Evolutionary conservation across 192 early-diverging fungal genomes (phyloP), one percentile per base, ranked within the genome.

Genomic region (Umbelopsis ramanniana): DNA sequence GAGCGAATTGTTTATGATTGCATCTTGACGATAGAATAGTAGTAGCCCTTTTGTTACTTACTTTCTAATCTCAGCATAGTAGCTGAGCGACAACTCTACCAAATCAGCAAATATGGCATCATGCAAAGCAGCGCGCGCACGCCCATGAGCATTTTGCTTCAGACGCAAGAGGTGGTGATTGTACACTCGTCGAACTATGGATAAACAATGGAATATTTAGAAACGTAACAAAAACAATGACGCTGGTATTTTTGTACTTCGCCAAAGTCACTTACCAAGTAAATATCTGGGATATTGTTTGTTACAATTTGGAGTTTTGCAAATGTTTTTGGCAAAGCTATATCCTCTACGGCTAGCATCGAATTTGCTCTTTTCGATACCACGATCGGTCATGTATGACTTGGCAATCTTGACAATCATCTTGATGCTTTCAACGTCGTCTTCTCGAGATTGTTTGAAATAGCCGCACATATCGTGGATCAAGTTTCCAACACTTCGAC

Each of bases 381-480:
- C 89, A 24, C 87, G 86, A 52, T 89, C 79, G 0, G 82, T 82
- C 23, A 92, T 69, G 48, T 76, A 85, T 11, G 83, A 66, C 22
- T 83, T 78, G 14, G 76, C 52, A 8, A 82, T 80, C 75, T 89
- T 87, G 47, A 93, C 77, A 33, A 93, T 55, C 22, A 83, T 80
- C 67, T 93, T 93, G 70, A 91, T 83, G 71, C 86, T 88, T 67
- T 92, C 93, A 2, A 93, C 88, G 76, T 95, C 93, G 75, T 95
- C 92, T 53, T 91, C 91, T 15, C 84, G 80, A 7, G 81, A 72
- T 0, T 69, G 74, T 15, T 72, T 77, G 73, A 93, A 87, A 66
- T 80, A 86, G 6, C 24, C 66, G 26, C 89, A 83, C 8, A 88
- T 67, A 17, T 84, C 72, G 40, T 87, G 84, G 6, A 93, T 55